Percentiles rank a stretch among this genome's conserved stretches.
phyloP scores from a whole-genome alignment of 345 rosid genomes.

The Turritis glabra region DNA sequence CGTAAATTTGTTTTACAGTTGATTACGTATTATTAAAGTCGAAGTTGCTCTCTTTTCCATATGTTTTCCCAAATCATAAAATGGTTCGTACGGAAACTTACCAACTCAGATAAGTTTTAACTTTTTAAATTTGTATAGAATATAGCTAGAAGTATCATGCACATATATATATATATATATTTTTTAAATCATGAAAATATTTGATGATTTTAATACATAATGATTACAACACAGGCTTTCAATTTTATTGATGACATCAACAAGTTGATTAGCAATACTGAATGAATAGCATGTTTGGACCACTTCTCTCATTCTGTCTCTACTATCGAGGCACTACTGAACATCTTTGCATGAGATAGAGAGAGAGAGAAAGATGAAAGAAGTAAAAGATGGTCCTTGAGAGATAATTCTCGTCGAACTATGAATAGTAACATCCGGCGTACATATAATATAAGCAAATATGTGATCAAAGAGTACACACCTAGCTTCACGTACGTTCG shows the following conservation, averaged over 20 bases:
- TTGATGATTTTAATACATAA: neutral
- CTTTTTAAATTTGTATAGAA: neutral
- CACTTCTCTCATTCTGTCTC: slow-evolving; percentile 1
- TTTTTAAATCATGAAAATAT: neutral
- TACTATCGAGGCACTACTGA: neutral
- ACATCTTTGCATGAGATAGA: slow-evolving; percentile 6
- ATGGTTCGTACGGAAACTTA: neutral
- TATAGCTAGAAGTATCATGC: neutral
- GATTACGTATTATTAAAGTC: neutral
- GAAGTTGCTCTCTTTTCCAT: neutral
- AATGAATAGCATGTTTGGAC: slow-evolving; percentile 22
- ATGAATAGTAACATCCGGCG: slow-evolving; percentile 19
- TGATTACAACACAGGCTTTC: neutral
- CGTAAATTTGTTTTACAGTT: neutral
- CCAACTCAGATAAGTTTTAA: neutral
- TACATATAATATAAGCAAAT: neutral
- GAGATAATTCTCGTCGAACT: slow-evolving; percentile 24
- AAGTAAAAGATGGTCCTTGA: slow-evolving; percentile 24
- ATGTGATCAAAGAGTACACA: slow-evolving; percentile 15
- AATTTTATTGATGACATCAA: slow-evolving; percentile 10
- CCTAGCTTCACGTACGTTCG: slow-evolving; percentile 12
- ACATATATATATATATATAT: no score
- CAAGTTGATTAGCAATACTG: slow-evolving; percentile 16
- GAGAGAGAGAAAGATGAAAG: neutral
- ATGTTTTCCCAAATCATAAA: slow-evolving; percentile 6